Conservation (phyloP, 257 asterid genomes). For the Solanum gracilifrons region DNA sequence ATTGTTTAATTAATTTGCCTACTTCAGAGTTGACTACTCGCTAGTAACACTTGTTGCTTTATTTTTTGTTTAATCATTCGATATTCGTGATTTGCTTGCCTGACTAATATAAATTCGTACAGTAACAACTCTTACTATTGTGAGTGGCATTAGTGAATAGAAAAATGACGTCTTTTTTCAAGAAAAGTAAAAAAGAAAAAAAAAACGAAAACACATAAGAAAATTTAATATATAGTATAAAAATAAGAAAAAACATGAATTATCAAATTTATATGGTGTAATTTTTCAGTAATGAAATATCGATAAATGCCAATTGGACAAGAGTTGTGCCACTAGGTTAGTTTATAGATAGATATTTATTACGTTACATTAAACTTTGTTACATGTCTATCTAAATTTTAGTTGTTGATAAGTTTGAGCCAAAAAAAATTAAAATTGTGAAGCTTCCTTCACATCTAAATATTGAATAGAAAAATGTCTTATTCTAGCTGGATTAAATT, state of each 20-base stretch:
- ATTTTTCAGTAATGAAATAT: neutral
- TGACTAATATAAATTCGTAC: neutral
- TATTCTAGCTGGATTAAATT: neutral
- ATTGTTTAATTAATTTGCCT: neutral
- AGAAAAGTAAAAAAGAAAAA: neutral
- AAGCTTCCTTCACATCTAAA: neutral
- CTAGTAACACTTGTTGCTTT: neutral
- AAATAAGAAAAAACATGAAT: neutral
- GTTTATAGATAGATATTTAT: neutral
- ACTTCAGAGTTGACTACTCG: neutral
- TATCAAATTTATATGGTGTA: neutral
- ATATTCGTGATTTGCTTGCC: neutral
- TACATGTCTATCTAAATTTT: neutral
- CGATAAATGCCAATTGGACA: neutral
- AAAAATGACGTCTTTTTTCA: neutral
- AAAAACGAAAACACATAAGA: neutral
- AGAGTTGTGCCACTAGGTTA: neutral
- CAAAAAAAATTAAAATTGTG: neutral
- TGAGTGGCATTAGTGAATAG: neutral
- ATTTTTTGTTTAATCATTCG: neutral
- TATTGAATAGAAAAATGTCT: neutral
- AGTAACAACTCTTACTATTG: neutral
- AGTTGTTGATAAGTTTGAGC: neutral
- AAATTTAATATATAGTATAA: neutral
- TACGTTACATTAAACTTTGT: neutral